phyloP scores from a whole-genome alignment of 2,329 filamentous ascomycete genomes.

The Nakataea oryzae region DNA sequence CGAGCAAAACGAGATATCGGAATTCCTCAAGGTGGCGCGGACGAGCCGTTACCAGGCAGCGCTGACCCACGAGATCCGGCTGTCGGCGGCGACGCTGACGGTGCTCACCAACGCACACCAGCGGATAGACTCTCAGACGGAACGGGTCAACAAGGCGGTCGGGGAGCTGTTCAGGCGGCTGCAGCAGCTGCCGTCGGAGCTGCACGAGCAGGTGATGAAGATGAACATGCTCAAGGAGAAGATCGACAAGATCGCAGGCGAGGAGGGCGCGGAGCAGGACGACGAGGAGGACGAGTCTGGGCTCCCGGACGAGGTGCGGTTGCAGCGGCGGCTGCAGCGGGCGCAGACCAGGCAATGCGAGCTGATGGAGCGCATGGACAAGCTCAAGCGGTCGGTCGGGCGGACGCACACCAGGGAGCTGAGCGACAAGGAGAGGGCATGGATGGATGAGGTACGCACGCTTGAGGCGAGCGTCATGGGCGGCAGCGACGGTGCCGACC shows the following conservation, averaged over 20 bases:
- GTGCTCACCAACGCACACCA: constrained; percentile 66
- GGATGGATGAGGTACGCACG: constrained; percentile 28
- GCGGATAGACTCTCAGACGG: constrained; percentile 58
- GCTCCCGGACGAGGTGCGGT: constrained; percentile 38
- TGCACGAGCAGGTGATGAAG: constrained; percentile 56
- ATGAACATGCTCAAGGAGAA: constrained; percentile 54
- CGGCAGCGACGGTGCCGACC: constrained; percentile 19
- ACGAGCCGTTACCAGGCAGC: constrained; percentile 48
- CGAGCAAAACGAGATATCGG: constrained; percentile 10
- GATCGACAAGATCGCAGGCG: constrained; percentile 56
- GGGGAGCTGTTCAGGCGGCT: constrained; percentile 65
- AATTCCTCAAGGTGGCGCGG: constrained; percentile 28
- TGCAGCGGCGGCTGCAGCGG: constrained; percentile 46
- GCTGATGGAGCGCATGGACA: constrained; percentile 49
- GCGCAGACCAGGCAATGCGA: constrained; percentile 45
- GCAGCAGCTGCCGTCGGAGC: constrained; percentile 55
- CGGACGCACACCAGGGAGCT: constrained; percentile 39
- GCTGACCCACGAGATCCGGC: constrained; percentile 55
- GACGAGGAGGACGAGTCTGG: neutral
- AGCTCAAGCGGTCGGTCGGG: constrained; percentile 38
- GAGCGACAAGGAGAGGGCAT: constrained; percentile 51
- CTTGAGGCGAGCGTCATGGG: constrained; percentile 30
- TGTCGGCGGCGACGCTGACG: constrained; percentile 60
- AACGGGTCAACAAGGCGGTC: constrained; percentile 56
- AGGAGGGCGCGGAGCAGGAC: constrained; percentile 37